Percentiles rank a stretch among this genome's conserved stretches.
Conservation (phyloP, 768 basidiomycete species). For the Boletus tylopilopsis region DNA sequence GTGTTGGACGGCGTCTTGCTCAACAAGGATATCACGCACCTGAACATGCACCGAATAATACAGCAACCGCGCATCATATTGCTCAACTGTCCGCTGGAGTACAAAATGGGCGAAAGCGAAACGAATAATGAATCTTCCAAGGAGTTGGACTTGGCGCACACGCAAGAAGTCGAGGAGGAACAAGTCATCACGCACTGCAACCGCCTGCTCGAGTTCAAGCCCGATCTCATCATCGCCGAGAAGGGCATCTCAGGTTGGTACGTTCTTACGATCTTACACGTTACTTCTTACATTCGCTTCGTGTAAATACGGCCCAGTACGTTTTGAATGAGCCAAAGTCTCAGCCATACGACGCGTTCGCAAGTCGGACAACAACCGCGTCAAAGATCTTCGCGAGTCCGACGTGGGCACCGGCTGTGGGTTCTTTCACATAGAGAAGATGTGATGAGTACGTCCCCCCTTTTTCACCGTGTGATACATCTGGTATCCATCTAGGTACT, state of each 20-base stretch:
- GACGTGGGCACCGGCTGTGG: constrained; percentile 95
- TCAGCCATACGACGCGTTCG: constrained; percentile 94
- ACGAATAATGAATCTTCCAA: constrained; percentile 98
- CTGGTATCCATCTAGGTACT: constrained; percentile 64
- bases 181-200: constrained; percentile 87
- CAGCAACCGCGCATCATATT: constrained; percentile 84
- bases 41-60: constrained; percentile 91
- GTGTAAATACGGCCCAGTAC: constrained; percentile 86
- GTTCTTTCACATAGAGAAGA: constrained; percentile 92
- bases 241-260: constrained; percentile 91
- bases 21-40: constrained; percentile 99
- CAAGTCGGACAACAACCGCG: constrained; percentile 97
- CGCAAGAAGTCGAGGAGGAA: constrained; percentile 95
- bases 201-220: constrained; percentile 87
- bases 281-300: neutral
- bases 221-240: constrained; percentile 93
- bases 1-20: constrained; percentile 92
- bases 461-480: neutral
- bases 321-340: constrained; percentile 83
- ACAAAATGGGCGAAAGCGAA: constrained; percentile 98
- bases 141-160: constrained; percentile 91
- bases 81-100: constrained; percentile 93
- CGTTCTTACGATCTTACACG: neutral
- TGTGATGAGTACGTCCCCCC: constrained; percentile 73
- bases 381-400: constrained; percentile 88